A percentile compares a stretch with the other conserved stretches of the same genome.
Conservation (phyloP, 2,329 filamentous ascomycete genomes). For the Periconia sp. region DNA sequence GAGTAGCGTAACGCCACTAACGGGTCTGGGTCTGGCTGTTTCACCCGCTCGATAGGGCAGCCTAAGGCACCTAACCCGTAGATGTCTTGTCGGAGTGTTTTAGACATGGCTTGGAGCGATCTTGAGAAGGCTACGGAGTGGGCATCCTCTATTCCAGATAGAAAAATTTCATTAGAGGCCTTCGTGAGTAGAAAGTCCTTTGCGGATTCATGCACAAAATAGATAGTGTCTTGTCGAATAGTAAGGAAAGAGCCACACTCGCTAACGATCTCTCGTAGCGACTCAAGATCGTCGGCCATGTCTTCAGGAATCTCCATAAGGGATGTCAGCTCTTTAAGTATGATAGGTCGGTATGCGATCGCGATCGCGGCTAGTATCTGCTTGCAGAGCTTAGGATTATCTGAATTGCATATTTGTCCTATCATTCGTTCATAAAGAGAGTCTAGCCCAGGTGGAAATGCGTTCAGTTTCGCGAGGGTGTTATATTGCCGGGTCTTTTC, state of each 20-base stretch:
- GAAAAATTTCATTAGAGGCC: conserved; percentile 32
- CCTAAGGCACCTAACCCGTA: conserved; percentile 21
- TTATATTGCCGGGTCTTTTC: no score
- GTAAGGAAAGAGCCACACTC: conserved; percentile 42
- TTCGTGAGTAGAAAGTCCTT: conserved; percentile 47
- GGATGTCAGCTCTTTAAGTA: no score
- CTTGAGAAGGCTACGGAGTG: conserved; percentile 17
- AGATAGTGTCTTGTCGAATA: conserved; percentile 2
- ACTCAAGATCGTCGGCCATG: conserved; percentile 10
- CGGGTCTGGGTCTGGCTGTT: conserved; percentile 26
- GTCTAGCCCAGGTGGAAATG: neutral
- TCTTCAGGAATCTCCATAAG: neutral
- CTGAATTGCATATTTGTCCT: neutral
- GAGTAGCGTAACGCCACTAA: conserved; percentile 27
- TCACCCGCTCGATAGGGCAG: conserved; percentile 20
- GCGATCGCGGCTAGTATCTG: neutral
- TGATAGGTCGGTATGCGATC: no score
- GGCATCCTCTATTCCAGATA: conserved; percentile 11
- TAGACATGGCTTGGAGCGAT: conserved; percentile 37
- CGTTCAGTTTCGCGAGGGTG: neutral
- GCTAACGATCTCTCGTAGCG: conserved; percentile 33
- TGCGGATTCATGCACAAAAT: conserved; percentile 50
- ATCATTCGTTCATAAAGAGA: neutral
- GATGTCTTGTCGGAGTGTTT: conserved; percentile 28
- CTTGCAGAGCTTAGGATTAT: neutral